phyloP scores from a whole-genome alignment of 495 filamentous ascomycete species.

The Tuber aestivum region DNA sequence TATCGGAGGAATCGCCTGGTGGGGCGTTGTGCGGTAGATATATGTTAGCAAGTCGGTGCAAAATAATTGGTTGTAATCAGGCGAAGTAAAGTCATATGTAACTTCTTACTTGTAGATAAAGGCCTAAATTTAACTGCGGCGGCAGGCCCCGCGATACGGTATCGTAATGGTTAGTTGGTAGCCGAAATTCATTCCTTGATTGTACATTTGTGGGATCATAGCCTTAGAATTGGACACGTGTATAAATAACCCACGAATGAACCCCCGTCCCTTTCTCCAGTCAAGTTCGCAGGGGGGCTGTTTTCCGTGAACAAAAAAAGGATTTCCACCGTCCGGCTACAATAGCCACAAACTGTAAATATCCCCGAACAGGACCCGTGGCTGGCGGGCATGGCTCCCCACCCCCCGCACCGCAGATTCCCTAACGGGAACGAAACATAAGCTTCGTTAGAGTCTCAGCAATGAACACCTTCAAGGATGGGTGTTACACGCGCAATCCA shows the following conservation, averaged over 20 bases:
- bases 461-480: background rate
- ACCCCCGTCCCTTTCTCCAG: background rate
- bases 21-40: constrained; percentile 49
- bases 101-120: background rate
- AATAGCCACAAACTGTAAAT: background rate
- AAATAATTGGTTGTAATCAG: background rate
- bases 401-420: background rate
- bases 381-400: background rate
- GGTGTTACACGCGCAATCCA: background rate
- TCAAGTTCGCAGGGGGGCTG: background rate
- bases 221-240: background rate
- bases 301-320: background rate
- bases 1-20: constrained; percentile 60
- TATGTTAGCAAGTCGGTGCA: background rate
- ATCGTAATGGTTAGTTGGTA: background rate
- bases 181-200: background rate
- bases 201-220: background rate
- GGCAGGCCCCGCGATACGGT: background rate
- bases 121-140: background rate
- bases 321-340: background rate
- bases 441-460: background rate
- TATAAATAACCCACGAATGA: background rate
- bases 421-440: background rate
- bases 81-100: background rate
- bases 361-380: background rate